Conservation (phyloP, 805 yeast genomes). For the Schwanniomyces sp. region DNA sequence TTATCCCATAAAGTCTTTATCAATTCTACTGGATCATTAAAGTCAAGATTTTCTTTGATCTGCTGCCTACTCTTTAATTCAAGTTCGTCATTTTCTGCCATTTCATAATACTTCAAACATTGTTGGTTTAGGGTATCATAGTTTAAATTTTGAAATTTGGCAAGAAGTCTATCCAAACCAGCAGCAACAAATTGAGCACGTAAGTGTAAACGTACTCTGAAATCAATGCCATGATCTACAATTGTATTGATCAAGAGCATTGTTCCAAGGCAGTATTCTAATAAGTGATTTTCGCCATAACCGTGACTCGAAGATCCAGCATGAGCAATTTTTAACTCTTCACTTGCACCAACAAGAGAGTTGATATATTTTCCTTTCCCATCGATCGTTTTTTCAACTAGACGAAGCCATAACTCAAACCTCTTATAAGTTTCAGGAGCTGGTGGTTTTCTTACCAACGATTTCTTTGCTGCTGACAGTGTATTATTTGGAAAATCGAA, state of each 20-base stretch:
- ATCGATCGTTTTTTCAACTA: conserved; percentile 66
- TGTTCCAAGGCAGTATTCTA: conserved; percentile 72
- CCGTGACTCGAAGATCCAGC: conserved; percentile 42
- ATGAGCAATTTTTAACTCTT: conserved; percentile 58
- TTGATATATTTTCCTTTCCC: conserved; percentile 87
- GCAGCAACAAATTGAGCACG: conserved; percentile 60
- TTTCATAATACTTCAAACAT: conserved; percentile 58
- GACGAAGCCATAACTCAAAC: conserved; percentile 69
- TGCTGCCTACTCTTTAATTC: conserved; percentile 37
- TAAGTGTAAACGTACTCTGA: conserved; percentile 52
- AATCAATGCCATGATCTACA: conserved; percentile 44
- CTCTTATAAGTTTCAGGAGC: conserved; percentile 41
- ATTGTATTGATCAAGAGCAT: conserved; percentile 70
- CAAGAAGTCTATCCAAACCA: conserved; percentile 55
- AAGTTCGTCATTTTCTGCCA: conserved; percentile 55
- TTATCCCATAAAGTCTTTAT: conserved; percentile 58
- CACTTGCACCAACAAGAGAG: conserved; percentile 89
- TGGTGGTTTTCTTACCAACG: conserved; percentile 36
- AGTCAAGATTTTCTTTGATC: conserved; percentile 47
- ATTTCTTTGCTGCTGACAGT: conserved; percentile 14
- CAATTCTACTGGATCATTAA: conserved; percentile 72
- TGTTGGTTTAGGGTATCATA: conserved; percentile 64
- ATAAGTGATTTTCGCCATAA: conserved; percentile 59
- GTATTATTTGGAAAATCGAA: conserved; percentile 29
- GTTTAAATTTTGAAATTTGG: conserved; percentile 50